Evolutionary conservation across 306 rosid genomes (phyloP).

Genomic region (Mucuna pruriens): DNA sequence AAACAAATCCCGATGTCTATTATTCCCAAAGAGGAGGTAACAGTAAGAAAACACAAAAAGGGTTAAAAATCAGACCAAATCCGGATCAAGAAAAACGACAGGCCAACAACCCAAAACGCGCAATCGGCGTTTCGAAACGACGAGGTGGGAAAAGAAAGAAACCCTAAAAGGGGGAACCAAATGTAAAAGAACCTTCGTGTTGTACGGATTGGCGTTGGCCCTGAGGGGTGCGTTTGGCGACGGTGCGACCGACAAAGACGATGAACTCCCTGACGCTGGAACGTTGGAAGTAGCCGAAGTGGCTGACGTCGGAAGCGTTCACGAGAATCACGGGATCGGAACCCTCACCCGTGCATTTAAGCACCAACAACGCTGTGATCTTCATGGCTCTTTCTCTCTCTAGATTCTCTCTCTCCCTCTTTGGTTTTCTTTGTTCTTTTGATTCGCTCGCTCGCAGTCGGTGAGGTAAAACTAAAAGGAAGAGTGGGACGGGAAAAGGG

Average conservation of each 20-base stretch:
- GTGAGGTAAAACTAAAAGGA: background rate
- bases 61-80: background rate
- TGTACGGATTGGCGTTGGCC: conserved; percentile 96
- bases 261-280: conserved; percentile 91
- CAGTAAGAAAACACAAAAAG: no score
- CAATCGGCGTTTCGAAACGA: background rate
- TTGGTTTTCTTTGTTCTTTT: background rate
- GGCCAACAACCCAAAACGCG: background rate
- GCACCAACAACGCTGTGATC: conserved; percentile 88
- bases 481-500: background rate
- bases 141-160: background rate
- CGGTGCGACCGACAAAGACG: conserved; percentile 93
- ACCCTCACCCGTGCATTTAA: conserved; percentile 86
- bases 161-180: conserved; percentile 4
- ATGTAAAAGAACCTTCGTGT: conserved; percentile 68
- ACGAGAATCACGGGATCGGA: conserved; percentile 82
- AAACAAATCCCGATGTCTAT: background rate
- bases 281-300: conserved; percentile 91
- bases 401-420: background rate
- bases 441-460: background rate
- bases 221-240: conserved; percentile 85
- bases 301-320: conserved; percentile 76
- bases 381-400: conserved; percentile 63
- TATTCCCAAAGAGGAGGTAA: background rate
- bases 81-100: conserved; percentile 22